Base-by-base conservation (phyloP, 2,329 filamentous ascomycete genomes). In the Apiospora rasikravindrae region DNA sequence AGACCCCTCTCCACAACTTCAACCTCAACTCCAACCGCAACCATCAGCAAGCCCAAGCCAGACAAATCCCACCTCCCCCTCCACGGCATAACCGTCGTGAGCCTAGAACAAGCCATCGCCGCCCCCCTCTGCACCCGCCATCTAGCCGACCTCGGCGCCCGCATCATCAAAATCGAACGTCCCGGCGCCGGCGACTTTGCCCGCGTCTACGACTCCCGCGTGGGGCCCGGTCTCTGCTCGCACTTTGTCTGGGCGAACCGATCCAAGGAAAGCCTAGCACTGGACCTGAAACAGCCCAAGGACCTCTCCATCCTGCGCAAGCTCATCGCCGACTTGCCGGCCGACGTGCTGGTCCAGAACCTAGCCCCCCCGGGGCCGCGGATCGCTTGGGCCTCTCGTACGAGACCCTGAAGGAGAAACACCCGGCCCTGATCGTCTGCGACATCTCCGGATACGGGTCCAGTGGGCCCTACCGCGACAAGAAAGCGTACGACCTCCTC, bases 201-300 rank as follows among this genome's bases (percentile, higher is more conserved):
- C 0, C 83, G 86, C 0, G 78, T 83, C 16, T 88, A 88, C 73
- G 87, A 89, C 75, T 83, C 78, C 0, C 83, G 86, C 11, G 86
- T 88, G 2, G 81, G 83, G 10, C 29, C 53, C 14, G 87, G 87
- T 0, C 78, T 87, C 19, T 80, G 85, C 0, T 88, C 87, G 0
- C 87, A 89, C 75, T 89, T 89, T 71, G 82, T 88, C n/a, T 88
- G 87, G 87, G 81, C 84, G 0, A 89, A 88, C 73, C 83, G 87
- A 29, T 87, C 86, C 8, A 89, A 88, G 70, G 86, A 89, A 76
- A 87, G 85, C 67, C 77, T 88, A 11, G 86, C 85, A 0, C 80
- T 88, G 0, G 84, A 88, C 57, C 74, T 88, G 22, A 88, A 89
- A 73, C 75, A 82, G 14, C 73, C 81, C 0, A 76, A 79, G 7